Evolutionary conservation across 2,329 filamentous ascomycete genomes (phyloP).

Genomic region (Allantophomopsis lycopodina): DNA sequence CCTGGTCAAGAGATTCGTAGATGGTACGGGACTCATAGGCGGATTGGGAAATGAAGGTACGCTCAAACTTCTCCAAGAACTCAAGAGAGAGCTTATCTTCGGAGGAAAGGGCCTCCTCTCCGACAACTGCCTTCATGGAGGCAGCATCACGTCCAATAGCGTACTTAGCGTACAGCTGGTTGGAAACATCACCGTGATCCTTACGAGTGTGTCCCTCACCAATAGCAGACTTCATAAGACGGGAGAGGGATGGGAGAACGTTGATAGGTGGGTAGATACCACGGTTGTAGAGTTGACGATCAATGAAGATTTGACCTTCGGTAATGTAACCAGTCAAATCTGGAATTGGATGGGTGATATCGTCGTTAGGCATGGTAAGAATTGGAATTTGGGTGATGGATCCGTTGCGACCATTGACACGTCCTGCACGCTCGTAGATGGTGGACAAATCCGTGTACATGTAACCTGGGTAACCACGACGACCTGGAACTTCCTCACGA

Average conservation of each 20-base stretch:
- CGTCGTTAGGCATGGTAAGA: conserved; percentile 98
- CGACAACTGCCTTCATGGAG: conserved; percentile 98
- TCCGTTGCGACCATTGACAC: conserved; percentile 91
- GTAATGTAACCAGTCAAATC: conserved; percentile 99
- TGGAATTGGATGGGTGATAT: conserved; percentile 98
- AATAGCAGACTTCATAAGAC: conserved; percentile 99
- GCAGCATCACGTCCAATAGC: conserved; percentile 97
- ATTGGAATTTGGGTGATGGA: conserved; percentile 99
- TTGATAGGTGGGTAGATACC: conserved; percentile 98
- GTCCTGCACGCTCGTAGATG: conserved; percentile 97
- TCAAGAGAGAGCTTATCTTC: conserved; percentile 97
- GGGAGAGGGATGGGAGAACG: conserved; percentile 90
- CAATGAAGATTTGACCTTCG: conserved; percentile 96
- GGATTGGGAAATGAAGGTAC: conserved; percentile 83
- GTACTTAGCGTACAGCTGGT: conserved; percentile 99
- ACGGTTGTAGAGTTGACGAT: conserved; percentile 88
- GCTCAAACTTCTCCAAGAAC: conserved; percentile 97
- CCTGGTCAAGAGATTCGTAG: conserved; percentile 86
- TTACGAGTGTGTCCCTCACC: conserved; percentile 93
- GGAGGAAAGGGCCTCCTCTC: conserved; percentile 87
- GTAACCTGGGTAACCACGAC: conserved; percentile 99
- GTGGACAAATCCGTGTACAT: conserved; percentile 99
- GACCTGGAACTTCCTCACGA: conserved; percentile 96
- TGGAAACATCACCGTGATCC: conserved; percentile 96
- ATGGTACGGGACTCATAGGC: conserved; percentile 87